Evolutionary conservation across 345 rosid genomes (phyloP).

Genomic region (sweet orange (Citrus sinensis)): DVS_A1.0 CM039167.1:4681501-4682000

Average conservation of each 20-base stretch:
- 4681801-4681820: constrained; percentile 73
- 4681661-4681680: not conserved
- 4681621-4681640: constrained; percentile 30
- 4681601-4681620: constrained; percentile 30
- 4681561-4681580: constrained; percentile 26
- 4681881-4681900: not conserved
- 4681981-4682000: not conserved
- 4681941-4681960: not conserved
- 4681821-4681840: constrained; percentile 68
- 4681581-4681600: constrained; percentile 17
- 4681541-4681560: constrained; percentile 39
- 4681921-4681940: not conserved
- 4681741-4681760: constrained; percentile 1
- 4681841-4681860: constrained; percentile 48
- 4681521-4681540: constrained; percentile 21
- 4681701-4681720: not conserved
- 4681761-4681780: constrained; percentile 19
- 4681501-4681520: constrained; percentile 31
- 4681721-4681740: constrained; percentile 12
- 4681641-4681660: not conserved
- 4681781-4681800: constrained; percentile 55
- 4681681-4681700: not conserved
- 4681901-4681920: not conserved
- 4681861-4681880: constrained; percentile 28
- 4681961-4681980: not conserved